A percentile compares a stretch with the other conserved stretches of the same genome.
Conservation (phyloP, 306 rosid genomes). For the Inga leiocalycina region DNA sequence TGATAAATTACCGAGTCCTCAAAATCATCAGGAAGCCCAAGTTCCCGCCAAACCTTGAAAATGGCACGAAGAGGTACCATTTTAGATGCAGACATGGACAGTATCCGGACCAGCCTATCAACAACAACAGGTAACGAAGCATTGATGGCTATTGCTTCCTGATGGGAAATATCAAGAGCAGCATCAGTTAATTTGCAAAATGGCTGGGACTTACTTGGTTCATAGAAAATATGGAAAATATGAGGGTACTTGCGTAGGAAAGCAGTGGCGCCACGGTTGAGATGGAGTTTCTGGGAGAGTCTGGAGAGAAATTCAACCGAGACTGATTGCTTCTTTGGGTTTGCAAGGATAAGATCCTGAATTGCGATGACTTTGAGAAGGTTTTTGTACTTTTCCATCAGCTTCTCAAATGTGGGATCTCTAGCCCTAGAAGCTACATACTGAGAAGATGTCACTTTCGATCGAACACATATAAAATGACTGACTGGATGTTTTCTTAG, state of each 20-base stretch:
- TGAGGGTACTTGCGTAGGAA: conserved; percentile 88
- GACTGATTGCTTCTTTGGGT: conserved; percentile 59
- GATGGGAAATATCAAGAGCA: conserved; percentile 52
- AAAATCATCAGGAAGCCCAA: conserved; percentile 94
- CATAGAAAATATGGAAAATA: conserved; percentile 71
- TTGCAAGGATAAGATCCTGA: conserved; percentile 87
- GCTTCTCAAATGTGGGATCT: conserved; percentile 91
- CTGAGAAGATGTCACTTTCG: conserved; percentile 68
- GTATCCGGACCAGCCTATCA: conserved; percentile 67
- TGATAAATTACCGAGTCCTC: conserved; percentile 71
- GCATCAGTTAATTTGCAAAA: conserved; percentile 66
- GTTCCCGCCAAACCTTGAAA: conserved; percentile 88
- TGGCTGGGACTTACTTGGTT: conserved; percentile 63
- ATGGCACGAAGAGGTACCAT: conserved; percentile 81
- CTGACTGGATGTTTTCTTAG: conserved; percentile 33
- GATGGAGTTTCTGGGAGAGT: conserved; percentile 87
- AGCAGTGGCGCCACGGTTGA: conserved; percentile 73
- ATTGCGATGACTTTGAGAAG: conserved; percentile 75
- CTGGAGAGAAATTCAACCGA: conserved; percentile 79
- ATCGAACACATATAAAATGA: conserved; percentile 44
- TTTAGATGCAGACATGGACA: conserved; percentile 71
- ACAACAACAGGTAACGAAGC: conserved; percentile 65
- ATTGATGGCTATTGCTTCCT: conserved; percentile 62
- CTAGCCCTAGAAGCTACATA: conserved; percentile 75
- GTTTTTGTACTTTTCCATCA: conserved; percentile 82